Conservation (phyloP, 2,329 filamentous ascomycete species). For the Aspergillus novoparasiticus region DNA sequence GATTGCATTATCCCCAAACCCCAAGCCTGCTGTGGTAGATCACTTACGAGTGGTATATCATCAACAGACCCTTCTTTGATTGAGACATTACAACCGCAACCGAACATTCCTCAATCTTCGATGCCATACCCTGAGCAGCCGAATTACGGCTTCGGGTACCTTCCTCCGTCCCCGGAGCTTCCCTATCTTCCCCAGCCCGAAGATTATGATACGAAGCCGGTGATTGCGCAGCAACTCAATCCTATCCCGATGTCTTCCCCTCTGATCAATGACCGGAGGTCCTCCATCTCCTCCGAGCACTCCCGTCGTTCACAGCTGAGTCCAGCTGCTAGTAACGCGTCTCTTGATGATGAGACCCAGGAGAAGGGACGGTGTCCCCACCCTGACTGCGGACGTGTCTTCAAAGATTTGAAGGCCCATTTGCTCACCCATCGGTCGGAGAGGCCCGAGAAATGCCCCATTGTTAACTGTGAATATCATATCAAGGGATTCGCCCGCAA, state of each 20-base stretch:
- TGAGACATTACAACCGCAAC: constrained; percentile 48
- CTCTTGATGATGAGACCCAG: constrained; percentile 62
- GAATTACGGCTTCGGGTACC: constrained; percentile 32
- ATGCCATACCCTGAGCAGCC: constrained; percentile 39
- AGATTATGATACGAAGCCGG: constrained; percentile 32
- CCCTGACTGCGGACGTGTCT: constrained; percentile 79
- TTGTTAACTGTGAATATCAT: constrained; percentile 88
- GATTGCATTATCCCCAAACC: background rate
- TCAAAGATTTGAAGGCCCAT: constrained; percentile 91
- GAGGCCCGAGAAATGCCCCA: constrained; percentile 91
- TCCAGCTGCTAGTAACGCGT: constrained; percentile 61
- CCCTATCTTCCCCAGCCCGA: constrained; percentile 37
- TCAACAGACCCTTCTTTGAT: constrained; percentile 60
- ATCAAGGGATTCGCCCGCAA: constrained; percentile 90
- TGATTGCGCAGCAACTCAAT: constrained; percentile 27
- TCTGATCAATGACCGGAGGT: constrained; percentile 61
- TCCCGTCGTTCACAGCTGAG: constrained; percentile 65
- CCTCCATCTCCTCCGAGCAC: constrained; percentile 71
- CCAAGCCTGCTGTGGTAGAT: background rate
- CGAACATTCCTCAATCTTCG: constrained; percentile 31
- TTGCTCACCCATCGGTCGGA: constrained; percentile 93
- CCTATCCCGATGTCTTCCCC: constrained; percentile 56
- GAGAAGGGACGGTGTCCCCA: constrained; percentile 76
- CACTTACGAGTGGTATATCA: constrained; percentile 6
- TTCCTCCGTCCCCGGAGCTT: constrained; percentile 38